Conservation (phyloP, 768 basidiomycete species). For the Trametes coccinea region DNA sequence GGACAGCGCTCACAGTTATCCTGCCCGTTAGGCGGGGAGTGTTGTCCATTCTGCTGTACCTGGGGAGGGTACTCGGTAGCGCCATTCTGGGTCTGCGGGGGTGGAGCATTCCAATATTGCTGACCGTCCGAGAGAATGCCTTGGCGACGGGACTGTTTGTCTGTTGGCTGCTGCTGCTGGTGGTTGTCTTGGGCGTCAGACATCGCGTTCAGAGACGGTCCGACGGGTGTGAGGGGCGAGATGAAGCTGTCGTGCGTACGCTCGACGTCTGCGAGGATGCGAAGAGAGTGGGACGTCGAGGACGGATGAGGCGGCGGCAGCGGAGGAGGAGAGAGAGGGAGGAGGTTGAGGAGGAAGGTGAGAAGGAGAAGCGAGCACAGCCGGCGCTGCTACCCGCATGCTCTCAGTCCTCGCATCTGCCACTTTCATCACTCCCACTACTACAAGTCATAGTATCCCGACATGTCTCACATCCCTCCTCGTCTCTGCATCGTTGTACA, state of each 20-base stretch:
- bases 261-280: neutral
- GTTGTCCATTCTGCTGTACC: slow-evolving; percentile 3
- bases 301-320: neutral
- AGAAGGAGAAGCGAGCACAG: slow-evolving; percentile 1
- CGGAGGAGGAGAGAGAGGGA: neutral
- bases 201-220: slow-evolving; percentile 13
- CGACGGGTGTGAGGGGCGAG: neutral
- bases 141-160: slow-evolving; percentile 21
- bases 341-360: neutral
- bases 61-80: neutral
- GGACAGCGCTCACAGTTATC: slow-evolving; percentile 23
- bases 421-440: neutral
- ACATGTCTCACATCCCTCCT: too few relatives aligned
- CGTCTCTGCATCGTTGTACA: too few relatives aligned
- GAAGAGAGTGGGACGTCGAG: neutral
- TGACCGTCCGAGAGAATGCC: slow-evolving; percentile 18
- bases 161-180: slow-evolving; percentile 12
- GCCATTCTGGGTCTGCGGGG: slow-evolving; percentile 5
- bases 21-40: slow-evolving; percentile 4
- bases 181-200: slow-evolving; percentile 14
- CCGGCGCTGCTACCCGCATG: neutral
- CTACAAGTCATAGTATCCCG: neutral
- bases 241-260: neutral
- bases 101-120: slow-evolving; percentile 5
- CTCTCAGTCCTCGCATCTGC: neutral